A percentile compares a stretch with the other conserved stretches of the same genome.
These are phyloP conservation scores for Papiliotrema fonsecae DNA, from an alignment of 1,284 basidiomycete genomes.

Conservation along the genomic window DNA sequence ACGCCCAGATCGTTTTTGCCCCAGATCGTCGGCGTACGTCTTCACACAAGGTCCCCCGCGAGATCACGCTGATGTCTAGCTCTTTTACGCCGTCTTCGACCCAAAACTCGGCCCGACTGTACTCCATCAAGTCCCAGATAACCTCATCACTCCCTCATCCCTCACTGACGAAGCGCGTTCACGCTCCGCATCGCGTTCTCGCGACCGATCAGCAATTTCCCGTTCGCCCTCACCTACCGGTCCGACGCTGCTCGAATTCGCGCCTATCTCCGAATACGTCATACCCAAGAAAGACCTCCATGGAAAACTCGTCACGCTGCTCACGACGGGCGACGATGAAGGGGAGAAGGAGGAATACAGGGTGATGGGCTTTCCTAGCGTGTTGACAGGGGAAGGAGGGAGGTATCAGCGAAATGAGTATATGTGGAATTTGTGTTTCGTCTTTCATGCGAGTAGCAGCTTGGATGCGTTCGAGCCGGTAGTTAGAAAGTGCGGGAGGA, in stretches of 20 bases:
- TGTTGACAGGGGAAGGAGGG: slow-evolving; percentile 54
- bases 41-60: neutral
- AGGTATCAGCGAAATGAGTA: slow-evolving; percentile 81
- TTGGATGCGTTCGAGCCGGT: slow-evolving; percentile 93
- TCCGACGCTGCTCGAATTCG: slow-evolving; percentile 74
- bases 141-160: slow-evolving; percentile 38
- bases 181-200: slow-evolving; percentile 10
- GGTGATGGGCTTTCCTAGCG: slow-evolving; percentile 82
- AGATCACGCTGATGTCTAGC: slow-evolving; percentile 25
- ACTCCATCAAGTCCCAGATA: slow-evolving; percentile 47
- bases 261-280: slow-evolving; percentile 86
- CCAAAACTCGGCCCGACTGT: slow-evolving; percentile 42
- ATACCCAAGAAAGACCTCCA: slow-evolving; percentile 84
- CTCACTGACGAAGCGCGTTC: slow-evolving; percentile 19
- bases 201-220: neutral
- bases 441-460: slow-evolving; percentile 82
- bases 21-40: slow-evolving; percentile 2
- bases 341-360: slow-evolving; percentile 53
- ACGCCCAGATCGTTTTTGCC: slow-evolving; percentile 3
- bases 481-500: slow-evolving; percentile 87
- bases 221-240: neutral
- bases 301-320: slow-evolving; percentile 71
- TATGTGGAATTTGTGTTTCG: slow-evolving; percentile 93
- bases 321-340: slow-evolving; percentile 28
- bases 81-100: slow-evolving; percentile 49